Evolutionary conservation across 441 rosid genomes (phyloP), one percentile per base, ranked within the genome.

Genomic region (Mallotus repandus): DNA sequence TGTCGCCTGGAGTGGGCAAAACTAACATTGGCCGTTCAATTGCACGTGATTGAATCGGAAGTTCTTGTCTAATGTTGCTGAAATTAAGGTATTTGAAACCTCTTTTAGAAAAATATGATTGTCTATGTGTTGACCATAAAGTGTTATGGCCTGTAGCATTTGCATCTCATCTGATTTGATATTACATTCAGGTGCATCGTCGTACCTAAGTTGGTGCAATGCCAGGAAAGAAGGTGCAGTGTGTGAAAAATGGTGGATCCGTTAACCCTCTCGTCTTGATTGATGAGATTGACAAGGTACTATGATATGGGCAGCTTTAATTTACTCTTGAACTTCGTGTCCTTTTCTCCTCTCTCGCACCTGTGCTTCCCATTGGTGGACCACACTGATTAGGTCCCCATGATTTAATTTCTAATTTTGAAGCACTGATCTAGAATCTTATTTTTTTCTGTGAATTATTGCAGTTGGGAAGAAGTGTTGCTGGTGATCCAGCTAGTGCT

Each of bases 211-310:
- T 90, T 65, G 98, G 98, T 70, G 97, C 98, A 59, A 90, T 93
- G 97, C 98, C 99, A 32, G 98, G 99, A 60, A 96, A 96, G 90
- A 88, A 93, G 91, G 98, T 96, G 79, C 99, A 96, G 81, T 96
- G 99, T 81, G 87, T 96, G 79, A 96, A 96, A 87, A 90, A 77
- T 80, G 97, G 91, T 61, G 99, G 97, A 77, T 91, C 98, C 62
- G 89, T 85, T 71, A 96, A 96, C 76, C 99, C 99, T 81, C 95
- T 96, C 73, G 95, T 97, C 74, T 88, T 96, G 78, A 91, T 96
- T 35, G 99, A 96, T 79, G 99, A 96, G 87, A 91, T 96, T 81
- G 97, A 96, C 88, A 96, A 93, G 98, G 99, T 93, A 83, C 45
- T 59, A 1, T 54, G 38, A 11, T 63, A 52, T 72, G 46, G 57